Evolutionary conservation across 495 filamentous ascomycete genomes (phyloP).

Genomic region (Rhypophila decipiens): DNA sequence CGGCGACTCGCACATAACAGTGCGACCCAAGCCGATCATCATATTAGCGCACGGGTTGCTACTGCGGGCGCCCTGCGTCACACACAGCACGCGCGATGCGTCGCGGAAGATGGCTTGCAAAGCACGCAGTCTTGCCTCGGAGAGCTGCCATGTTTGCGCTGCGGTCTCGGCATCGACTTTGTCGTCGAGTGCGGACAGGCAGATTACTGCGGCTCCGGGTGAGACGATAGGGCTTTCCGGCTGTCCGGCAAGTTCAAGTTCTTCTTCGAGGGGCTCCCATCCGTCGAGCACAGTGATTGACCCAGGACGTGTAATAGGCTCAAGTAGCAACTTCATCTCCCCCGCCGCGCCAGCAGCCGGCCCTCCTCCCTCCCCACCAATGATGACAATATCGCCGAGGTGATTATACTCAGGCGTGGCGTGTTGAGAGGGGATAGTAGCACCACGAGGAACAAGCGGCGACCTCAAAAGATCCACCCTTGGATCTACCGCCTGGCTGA

Average conservation of each 20-base stretch:
- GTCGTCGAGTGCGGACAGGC: background rate
- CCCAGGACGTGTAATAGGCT: background rate
- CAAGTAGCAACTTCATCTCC: background rate
- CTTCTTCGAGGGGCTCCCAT: background rate
- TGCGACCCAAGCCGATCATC: background rate
- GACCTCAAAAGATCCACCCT: background rate
- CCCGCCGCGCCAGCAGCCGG: background rate
- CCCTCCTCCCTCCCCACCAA: background rate
- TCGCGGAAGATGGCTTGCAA: background rate
- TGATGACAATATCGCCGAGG: background rate
- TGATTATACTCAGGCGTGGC: background rate
- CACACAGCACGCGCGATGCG: background rate
- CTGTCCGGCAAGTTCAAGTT: background rate
- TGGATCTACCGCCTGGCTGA: background rate
- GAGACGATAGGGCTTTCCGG: background rate
- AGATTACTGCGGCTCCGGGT: background rate
- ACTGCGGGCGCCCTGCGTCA: background rate
- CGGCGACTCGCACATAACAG: background rate
- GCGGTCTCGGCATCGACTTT: background rate
- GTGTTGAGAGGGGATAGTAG: background rate
- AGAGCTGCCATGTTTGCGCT: background rate
- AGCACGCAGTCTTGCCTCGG: background rate
- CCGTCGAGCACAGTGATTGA: background rate
- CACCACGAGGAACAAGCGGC: background rate
- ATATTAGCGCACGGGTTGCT: background rate